Conservation (phyloP, 306 rosid genomes). For the Vigna mungo region DNA sequence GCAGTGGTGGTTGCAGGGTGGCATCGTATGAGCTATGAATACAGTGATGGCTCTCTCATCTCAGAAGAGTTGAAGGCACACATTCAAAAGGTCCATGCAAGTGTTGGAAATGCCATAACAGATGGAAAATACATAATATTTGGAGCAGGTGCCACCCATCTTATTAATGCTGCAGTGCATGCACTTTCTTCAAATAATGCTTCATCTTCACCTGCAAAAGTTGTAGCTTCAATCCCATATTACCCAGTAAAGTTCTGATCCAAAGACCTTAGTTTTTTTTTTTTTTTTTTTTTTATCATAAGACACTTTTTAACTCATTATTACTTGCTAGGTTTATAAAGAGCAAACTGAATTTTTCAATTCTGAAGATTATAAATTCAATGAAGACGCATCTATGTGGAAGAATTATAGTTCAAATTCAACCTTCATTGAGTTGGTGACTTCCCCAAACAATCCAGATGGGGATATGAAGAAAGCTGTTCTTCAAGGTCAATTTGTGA, state of each 20-base stretch:
- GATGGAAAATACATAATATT: conserved; percentile 51
- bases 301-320: no score
- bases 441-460: conserved; percentile 73
- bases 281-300: no score
- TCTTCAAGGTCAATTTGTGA: conserved; percentile 48
- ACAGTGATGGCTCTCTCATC: conserved; percentile 38
- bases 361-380: conserved; percentile 47
- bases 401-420: conserved; percentile 13
- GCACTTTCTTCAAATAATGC: conserved; percentile 44
- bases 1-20: conserved; percentile 56
- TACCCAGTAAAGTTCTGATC: conserved; percentile 41
- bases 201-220: conserved; percentile 36
- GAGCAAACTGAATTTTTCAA: conserved; percentile 49
- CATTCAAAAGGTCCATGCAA: conserved; percentile 43
- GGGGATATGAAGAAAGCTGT: conserved; percentile 49
- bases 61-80: conserved; percentile 47
- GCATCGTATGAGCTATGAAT: conserved; percentile 64
- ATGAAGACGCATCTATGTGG: conserved; percentile 50
- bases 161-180: conserved; percentile 58
- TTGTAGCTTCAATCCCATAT: conserved; percentile 51
- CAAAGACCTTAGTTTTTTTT: not conserved
- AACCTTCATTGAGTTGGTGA: conserved; percentile 59
- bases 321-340: conserved; percentile 39
- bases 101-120: conserved; percentile 53
- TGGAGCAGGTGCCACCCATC: conserved; percentile 62